Evolutionary conservation across 2,329 filamentous ascomycete genomes (phyloP).

Genomic region (Fusarium guadeloupense): DNA sequence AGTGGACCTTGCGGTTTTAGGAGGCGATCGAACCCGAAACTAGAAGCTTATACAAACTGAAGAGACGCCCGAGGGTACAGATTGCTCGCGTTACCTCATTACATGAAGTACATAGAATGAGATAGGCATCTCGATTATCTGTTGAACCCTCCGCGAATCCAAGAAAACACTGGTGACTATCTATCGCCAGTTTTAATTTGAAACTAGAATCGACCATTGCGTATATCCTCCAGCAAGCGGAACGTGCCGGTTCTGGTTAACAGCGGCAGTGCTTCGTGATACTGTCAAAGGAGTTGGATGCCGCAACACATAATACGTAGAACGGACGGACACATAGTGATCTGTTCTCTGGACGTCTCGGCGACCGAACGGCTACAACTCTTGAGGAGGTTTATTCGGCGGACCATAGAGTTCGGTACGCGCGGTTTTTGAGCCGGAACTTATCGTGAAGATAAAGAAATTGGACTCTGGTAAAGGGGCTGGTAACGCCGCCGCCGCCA

Average conservation of each 20-base stretch:
- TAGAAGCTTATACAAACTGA: no score
- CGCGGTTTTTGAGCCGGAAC: conserved; percentile 23
- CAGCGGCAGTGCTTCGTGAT: neutral
- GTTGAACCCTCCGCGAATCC: no score
- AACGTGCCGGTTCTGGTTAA: conserved; percentile 2
- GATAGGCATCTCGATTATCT: no score
- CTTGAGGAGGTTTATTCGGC: conserved; percentile 19
- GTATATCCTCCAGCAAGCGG: no score
- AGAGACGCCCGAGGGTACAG: no score
- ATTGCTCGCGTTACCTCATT: no score
- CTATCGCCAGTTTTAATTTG: no score
- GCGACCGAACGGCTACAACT: conserved; percentile 19
- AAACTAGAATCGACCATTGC: no score
- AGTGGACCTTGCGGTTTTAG: no score
- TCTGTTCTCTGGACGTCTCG: conserved; percentile 18
- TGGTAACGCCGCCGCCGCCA: conserved; percentile 38
- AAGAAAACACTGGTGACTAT: no score
- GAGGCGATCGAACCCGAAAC: no score
- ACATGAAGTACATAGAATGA: no score
- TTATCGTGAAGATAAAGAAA: conserved; percentile 36
- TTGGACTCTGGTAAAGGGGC: conserved; percentile 41
- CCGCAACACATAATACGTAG: conserved; percentile 10
- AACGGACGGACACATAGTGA: neutral
- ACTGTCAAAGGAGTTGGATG: neutral
- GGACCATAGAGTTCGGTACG: conserved; percentile 33